Conservation (phyloP, 495 filamentous ascomycete genomes). For the Talaromyces nanjingensis region DNA sequence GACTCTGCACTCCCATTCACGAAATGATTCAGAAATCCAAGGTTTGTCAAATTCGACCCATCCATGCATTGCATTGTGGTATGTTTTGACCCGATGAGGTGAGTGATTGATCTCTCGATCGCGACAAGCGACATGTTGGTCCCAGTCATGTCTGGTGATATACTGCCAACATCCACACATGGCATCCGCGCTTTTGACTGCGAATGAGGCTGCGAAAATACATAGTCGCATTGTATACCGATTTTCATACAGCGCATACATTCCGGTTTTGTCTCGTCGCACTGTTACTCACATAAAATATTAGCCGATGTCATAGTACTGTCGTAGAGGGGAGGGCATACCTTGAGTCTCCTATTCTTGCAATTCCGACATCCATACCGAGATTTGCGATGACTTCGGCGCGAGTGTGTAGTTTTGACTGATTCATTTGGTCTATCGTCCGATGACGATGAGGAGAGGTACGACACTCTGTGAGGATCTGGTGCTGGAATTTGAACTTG, state of each 20-base stretch:
- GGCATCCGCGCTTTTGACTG: conserved; percentile 9
- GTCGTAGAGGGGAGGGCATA: conserved; percentile 12
- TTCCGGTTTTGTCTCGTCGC: conserved; percentile 39
- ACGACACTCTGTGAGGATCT: neutral
- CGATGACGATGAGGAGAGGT: neutral
- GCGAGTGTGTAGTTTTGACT: conserved; percentile 14
- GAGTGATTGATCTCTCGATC: conserved; percentile 19
- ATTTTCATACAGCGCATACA: conserved; percentile 37
- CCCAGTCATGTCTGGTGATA: conserved; percentile 16
- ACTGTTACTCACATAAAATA: conserved; percentile 20
- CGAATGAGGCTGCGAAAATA: conserved; percentile 3
- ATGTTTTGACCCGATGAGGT: neutral
- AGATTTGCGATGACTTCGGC: conserved; percentile 36
- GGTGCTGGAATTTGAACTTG: neutral
- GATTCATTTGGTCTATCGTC: neutral
- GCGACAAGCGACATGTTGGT: conserved; percentile 19
- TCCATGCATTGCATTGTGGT: neutral
- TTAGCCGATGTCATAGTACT: neutral
- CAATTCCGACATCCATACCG: conserved; percentile 40
- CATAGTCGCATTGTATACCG: conserved; percentile 33
- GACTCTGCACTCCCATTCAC: conserved; percentile 20
- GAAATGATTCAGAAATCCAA: conserved; percentile 32
- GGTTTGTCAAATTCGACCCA: conserved; percentile 10
- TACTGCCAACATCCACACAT: conserved; percentile 9
- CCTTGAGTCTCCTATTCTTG: conserved; percentile 43